These are phyloP conservation scores for Xylaria venustula DNA, from an alignment of 495 filamentous ascomycete genomes.

Conservation along the genomic window DNA sequence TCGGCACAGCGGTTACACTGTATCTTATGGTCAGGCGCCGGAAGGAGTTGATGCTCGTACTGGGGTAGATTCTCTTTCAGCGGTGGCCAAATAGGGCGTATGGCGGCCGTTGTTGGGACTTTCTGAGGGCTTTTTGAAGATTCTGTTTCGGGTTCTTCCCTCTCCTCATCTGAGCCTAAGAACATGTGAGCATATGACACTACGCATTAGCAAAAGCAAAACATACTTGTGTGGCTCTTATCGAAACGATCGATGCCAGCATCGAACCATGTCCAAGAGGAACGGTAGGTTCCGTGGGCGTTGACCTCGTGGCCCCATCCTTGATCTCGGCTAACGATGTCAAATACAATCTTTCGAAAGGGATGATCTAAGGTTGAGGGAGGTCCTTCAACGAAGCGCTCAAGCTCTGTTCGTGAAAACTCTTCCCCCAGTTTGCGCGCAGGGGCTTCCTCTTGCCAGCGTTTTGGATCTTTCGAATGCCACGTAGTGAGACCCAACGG, in stretches of 20 bases:
- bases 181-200: conserved; percentile 3
- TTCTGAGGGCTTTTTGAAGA: background rate
- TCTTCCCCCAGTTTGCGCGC: conserved; percentile 27
- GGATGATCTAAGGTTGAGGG: conserved; percentile 37
- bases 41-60: conserved; percentile 42
- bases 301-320: conserved; percentile 49
- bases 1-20: conserved; percentile 53
- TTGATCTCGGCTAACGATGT: conserved; percentile 64
- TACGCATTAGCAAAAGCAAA: background rate
- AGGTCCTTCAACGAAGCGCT: conserved; percentile 30
- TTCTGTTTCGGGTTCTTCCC: background rate
- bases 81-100: conserved; percentile 28
- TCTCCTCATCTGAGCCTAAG: conserved; percentile 8
- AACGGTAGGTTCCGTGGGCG: conserved; percentile 48
- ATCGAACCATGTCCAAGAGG: conserved; percentile 73
- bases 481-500: conserved; percentile 40
- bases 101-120: conserved; percentile 19
- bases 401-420: conserved; percentile 30
- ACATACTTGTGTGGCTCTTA: conserved; percentile 20
- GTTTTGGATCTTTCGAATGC: conserved; percentile 18
- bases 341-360: conserved; percentile 63
- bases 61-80: background rate
- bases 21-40: conserved; percentile 40
- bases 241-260: conserved; percentile 52
- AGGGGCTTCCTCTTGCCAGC: conserved; percentile 13